Percentiles rank a stretch among this genome's conserved stretches.
Evolutionary conservation across 2,329 filamentous ascomycete genomes (phyloP).

Genomic region (Plenodomus tracheiphilus): DNA sequence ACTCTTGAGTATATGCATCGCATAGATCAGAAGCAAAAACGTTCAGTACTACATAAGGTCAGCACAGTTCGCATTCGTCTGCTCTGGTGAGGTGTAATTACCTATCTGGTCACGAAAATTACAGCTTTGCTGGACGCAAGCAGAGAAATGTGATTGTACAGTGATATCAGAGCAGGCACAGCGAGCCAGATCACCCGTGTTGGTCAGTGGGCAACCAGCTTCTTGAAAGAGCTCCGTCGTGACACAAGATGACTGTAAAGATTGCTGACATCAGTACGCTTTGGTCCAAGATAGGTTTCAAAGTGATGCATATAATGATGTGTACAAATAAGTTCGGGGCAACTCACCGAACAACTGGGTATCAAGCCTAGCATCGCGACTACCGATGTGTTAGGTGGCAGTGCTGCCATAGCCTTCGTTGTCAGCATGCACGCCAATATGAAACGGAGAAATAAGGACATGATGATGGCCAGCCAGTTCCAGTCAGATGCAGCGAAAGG

Average conservation of each 20-base stretch:
- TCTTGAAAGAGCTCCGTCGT: conserved; percentile 10
- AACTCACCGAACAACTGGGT: conserved; percentile 11
- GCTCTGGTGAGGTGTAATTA: neutral
- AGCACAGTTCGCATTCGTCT: neutral
- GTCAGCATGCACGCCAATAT: conserved; percentile 2
- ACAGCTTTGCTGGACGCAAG: conserved; percentile 14
- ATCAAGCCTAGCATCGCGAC: conserved; percentile 13
- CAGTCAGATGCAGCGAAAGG: neutral
- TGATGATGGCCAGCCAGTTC: neutral
- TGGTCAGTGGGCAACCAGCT: conserved; percentile 13
- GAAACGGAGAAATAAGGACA: conserved; percentile 1
- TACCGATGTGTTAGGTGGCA: conserved; percentile 7
- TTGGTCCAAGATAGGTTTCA: no score
- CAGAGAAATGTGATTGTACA: conserved; percentile 8
- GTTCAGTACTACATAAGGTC: conserved; percentile 7
- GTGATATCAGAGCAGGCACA: conserved; percentile 14
- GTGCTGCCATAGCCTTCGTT: neutral
- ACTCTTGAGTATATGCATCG: conserved; percentile 13
- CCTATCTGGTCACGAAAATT: conserved; percentile 6
- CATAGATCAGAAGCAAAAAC: conserved; percentile 10
- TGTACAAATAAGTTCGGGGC: neutral
- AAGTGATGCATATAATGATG: no score
- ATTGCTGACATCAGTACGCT: neutral
- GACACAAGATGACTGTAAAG: conserved; percentile 11
- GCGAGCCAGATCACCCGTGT: conserved; percentile 6